Evolutionary conservation across 352 stramenopile genomes (phyloP).

Genomic region (Globisporangium acanthophoron): DNA sequence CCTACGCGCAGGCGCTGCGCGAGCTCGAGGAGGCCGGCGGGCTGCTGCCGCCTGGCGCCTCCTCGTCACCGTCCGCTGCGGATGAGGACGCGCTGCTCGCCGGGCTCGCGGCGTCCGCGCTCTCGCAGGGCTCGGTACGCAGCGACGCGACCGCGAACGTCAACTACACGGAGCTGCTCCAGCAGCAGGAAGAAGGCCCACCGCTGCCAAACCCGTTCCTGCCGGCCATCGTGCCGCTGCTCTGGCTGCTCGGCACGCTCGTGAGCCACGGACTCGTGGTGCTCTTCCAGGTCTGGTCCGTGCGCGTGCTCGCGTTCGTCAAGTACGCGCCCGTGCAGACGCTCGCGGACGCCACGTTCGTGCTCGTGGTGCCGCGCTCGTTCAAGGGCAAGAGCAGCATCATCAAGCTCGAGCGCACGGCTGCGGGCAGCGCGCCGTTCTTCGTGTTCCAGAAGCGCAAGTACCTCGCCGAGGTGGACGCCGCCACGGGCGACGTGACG

Average conservation of each 20-base stretch:
- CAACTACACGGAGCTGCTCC: constrained; percentile 56
- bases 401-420: constrained; percentile 46
- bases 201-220: constrained; percentile 89
- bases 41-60: constrained; percentile 22
- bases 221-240: constrained; percentile 82
- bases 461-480: constrained; percentile 66
- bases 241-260: constrained; percentile 78
- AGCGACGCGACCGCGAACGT: constrained; percentile 35
- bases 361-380: constrained; percentile 78
- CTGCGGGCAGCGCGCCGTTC: constrained; percentile 39
- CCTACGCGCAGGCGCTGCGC: constrained; percentile 67
- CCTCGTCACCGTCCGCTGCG: constrained; percentile 5
- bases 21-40: constrained; percentile 64
- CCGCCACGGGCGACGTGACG: constrained; percentile 36
- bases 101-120: constrained; percentile 61
- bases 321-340: constrained; percentile 76
- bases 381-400: constrained; percentile 88
- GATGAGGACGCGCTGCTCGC: constrained; percentile 34
- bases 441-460: constrained; percentile 91
- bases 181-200: constrained; percentile 51
- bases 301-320: constrained; percentile 73
- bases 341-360: constrained; percentile 60
- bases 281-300: constrained; percentile 86
- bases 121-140: constrained; percentile 63
- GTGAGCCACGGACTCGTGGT: constrained; percentile 85